Conservation (phyloP, 2,329 filamentous ascomycete species). For the Aspergillus fructus region DNA sequence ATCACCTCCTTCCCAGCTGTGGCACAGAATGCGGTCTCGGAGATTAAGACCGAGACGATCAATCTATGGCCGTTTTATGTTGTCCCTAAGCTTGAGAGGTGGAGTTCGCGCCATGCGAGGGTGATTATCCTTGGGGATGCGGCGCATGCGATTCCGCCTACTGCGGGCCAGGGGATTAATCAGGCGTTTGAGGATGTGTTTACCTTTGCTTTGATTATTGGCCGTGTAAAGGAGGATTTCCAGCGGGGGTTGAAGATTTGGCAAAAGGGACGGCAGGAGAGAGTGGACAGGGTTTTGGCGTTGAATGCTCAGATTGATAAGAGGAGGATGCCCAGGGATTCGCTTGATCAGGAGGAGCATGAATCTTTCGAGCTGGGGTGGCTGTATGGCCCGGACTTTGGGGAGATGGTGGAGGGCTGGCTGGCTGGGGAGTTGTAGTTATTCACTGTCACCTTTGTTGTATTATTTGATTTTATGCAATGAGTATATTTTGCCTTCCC, state of each 20-base stretch:
- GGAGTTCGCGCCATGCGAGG: constrained; percentile 39
- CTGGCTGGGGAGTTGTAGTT: too few relatives aligned
- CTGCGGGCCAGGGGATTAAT: constrained; percentile 59
- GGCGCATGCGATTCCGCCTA: constrained; percentile 62
- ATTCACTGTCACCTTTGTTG: too few relatives aligned
- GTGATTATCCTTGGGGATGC: constrained; percentile 60
- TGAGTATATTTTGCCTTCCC: too few relatives aligned
- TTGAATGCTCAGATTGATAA: too few relatives aligned
- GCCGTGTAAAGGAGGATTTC: constrained; percentile 13
- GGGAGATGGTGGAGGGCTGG: too few relatives aligned
- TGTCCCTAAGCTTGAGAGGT: constrained; percentile 48
- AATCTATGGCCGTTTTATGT: constrained; percentile 54
- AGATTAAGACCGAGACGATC: constrained; percentile 38
- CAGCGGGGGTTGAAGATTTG: constrained; percentile 40
- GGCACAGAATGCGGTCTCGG: constrained; percentile 37
- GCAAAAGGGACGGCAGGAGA: constrained; percentile 50
- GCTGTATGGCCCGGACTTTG: too few relatives aligned
- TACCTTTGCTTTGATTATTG: constrained; percentile 34
- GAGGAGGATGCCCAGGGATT: too few relatives aligned
- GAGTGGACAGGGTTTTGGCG: constrained; percentile 39
- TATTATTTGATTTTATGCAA: too few relatives aligned
- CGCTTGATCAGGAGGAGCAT: too few relatives aligned
- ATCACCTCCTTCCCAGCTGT: constrained; percentile 35
- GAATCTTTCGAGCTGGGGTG: too few relatives aligned
- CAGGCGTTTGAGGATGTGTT: constrained; percentile 58